Conservation (phyloP, 768 basidiomycete genomes). For the Mycena pura region DNA sequence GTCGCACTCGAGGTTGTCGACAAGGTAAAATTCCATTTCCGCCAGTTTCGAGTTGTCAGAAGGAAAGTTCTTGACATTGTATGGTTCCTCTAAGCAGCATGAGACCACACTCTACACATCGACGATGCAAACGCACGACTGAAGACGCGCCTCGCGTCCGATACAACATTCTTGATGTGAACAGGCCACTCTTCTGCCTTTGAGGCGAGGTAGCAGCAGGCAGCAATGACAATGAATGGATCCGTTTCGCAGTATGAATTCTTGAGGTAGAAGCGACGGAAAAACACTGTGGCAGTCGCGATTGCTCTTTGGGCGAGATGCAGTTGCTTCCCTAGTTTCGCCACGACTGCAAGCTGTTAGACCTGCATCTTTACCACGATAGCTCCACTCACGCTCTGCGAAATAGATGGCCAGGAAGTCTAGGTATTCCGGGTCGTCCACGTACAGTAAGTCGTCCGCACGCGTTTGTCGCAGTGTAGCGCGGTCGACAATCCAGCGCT, state of each 20-base stretch:
- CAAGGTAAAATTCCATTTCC: slow-evolving; percentile 99
- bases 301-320: slow-evolving; percentile 87
- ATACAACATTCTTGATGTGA: slow-evolving; percentile 90
- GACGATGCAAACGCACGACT: slow-evolving; percentile 53
- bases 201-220: slow-evolving; percentile 94
- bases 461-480: slow-evolving; percentile 78
- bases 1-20: slow-evolving; percentile 96
- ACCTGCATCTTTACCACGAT: background rate
- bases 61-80: slow-evolving; percentile 80
- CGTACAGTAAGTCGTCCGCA: slow-evolving; percentile 76
- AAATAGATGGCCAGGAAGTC: slow-evolving; percentile 90
- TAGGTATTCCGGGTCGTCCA: slow-evolving; percentile 77
- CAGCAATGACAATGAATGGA: slow-evolving; percentile 89
- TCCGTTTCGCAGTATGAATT: slow-evolving; percentile 97
- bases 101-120: background rate
- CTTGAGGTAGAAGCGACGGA: slow-evolving; percentile 96
- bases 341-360: slow-evolving; percentile 62
- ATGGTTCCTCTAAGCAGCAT: slow-evolving; percentile 58
- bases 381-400: slow-evolving; percentile 65
- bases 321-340: slow-evolving; percentile 86
- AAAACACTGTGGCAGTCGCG: slow-evolving; percentile 94
- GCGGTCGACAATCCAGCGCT: slow-evolving; percentile 91
- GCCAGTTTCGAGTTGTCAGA: slow-evolving; percentile 91
- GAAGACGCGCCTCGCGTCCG: slow-evolving; percentile 82
- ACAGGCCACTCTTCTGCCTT: slow-evolving; percentile 97